A percentile compares a stretch with the other conserved stretches of the same genome.
phyloP scores from a whole-genome alignment of 805 yeast genomes.

The Metschnikowia anglica region DNA sequence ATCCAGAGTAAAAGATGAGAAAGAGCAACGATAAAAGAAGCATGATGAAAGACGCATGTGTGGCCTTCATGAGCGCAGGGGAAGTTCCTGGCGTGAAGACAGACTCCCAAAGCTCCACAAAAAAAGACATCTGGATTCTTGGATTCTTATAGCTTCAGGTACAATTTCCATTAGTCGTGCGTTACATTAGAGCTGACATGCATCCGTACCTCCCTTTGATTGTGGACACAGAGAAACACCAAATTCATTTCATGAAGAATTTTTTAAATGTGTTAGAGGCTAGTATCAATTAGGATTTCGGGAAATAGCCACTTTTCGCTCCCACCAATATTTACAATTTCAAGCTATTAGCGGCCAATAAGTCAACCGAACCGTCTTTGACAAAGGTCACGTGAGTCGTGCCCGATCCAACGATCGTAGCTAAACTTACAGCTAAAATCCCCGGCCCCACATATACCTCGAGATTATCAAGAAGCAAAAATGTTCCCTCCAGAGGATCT shows the following conservation, averaged over 20 bases:
- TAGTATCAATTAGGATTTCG: too few species aligned
- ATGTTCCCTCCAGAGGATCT: constrained; percentile 23
- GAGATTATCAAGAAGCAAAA: constrained; percentile 28
- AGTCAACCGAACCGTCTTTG: background rate
- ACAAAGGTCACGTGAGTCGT: constrained; percentile 18
- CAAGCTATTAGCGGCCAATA: background rate
- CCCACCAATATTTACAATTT: background rate
- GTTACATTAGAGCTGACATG: constrained; percentile 1
- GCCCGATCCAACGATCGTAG: constrained; percentile 7
- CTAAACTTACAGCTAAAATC: constrained; percentile 1
- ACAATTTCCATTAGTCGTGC: background rate
- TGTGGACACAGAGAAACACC: background rate
- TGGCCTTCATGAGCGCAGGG: constrained; percentile 85
- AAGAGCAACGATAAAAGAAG: constrained; percentile 55
- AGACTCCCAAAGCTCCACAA: constrained; percentile 81
- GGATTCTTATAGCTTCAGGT: background rate
- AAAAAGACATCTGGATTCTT: constrained; percentile 35
- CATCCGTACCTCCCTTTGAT: background rate
- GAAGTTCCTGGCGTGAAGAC: constrained; percentile 91
- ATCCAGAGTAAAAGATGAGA: constrained; percentile 59
- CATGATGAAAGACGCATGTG: constrained; percentile 76
- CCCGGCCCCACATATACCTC: constrained; percentile 20
- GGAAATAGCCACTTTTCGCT: too few species aligned
- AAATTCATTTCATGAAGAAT: background rate
- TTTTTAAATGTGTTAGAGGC: too few species aligned